Evolutionary conservation across 345 rosid species (phyloP).

Genomic region (Lumnitzera littorea): DNA sequence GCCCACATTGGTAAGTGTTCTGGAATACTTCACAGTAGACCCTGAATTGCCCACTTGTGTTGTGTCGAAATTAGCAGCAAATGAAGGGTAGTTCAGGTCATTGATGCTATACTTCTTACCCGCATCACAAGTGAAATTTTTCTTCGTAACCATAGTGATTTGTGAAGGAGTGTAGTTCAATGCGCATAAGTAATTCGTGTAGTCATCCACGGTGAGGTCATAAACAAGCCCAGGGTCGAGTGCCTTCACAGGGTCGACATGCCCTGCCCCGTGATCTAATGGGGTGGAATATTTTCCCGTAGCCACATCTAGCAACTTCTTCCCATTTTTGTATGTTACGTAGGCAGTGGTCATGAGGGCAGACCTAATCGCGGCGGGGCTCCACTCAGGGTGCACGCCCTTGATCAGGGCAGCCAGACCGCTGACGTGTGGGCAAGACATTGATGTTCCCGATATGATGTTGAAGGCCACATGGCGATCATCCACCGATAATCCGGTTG

Average conservation of each 20-base stretch:
- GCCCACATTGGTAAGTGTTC: slow-evolving; percentile 75
- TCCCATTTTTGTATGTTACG: slow-evolving; percentile 40
- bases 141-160: slow-evolving; percentile 33
- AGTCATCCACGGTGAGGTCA: slow-evolving; percentile 58
- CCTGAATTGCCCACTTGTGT: slow-evolving; percentile 9
- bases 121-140: slow-evolving; percentile 46
- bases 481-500: slow-evolving; percentile 40
- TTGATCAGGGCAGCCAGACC: slow-evolving; percentile 80
- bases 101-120: slow-evolving; percentile 30
- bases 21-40: slow-evolving; percentile 37
- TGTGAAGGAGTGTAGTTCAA: slow-evolving; percentile 48
- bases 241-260: slow-evolving; percentile 66
- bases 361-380: slow-evolving; percentile 76
- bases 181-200: slow-evolving; percentile 69
- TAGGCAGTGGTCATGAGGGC: slow-evolving; percentile 95
- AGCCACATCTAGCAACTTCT: slow-evolving; percentile 53
- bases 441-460: slow-evolving; percentile 75
- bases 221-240: slow-evolving; percentile 71
- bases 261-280: slow-evolving; percentile 87
- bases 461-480: slow-evolving; percentile 49
- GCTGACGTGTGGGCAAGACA: slow-evolving; percentile 95
- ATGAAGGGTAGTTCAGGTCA: slow-evolving; percentile 77
- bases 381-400: slow-evolving; percentile 69
- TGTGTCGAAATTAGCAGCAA: slow-evolving; percentile 42
- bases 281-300: slow-evolving; percentile 55